phyloP scores from a whole-genome alignment of 176 grass and related monocot species.

The Juncus effusus region DNA sequence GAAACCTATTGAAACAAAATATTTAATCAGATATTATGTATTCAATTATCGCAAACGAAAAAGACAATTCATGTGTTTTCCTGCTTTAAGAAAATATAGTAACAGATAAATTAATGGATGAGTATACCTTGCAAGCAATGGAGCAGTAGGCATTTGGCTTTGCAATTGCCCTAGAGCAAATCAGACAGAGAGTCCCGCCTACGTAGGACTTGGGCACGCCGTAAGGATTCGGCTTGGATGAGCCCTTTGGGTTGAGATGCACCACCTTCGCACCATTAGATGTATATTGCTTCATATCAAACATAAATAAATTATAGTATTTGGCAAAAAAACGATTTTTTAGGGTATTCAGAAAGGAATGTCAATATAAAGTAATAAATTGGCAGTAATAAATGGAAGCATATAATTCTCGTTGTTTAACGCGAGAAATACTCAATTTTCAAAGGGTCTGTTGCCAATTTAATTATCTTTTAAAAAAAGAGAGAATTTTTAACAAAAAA shows the following conservation, averaged over 20 bases:
- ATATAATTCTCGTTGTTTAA: no score
- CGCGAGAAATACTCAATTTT: no score
- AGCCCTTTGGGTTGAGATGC: constrained; percentile 20
- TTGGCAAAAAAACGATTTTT: no score
- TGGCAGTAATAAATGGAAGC: no score
- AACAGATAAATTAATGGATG: neutral
- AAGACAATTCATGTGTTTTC: neutral
- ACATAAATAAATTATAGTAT: neutral
- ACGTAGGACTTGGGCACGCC: neutral
- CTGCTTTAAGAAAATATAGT: no score
- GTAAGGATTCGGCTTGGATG: neutral
- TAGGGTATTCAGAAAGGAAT: no score
- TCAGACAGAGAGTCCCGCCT: neutral
- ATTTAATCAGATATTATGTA: no score
- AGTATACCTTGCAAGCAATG: constrained; percentile 20
- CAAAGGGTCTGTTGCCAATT: no score
- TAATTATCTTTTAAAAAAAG: no score
- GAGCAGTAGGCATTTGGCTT: constrained; percentile 15
- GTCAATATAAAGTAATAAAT: no score
- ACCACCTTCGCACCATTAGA: constrained; percentile 8
- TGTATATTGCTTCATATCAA: constrained; percentile 11
- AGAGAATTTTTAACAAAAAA: no score
- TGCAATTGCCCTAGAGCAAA: constrained; percentile 12
- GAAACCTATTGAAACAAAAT: no score
- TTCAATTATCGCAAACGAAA: neutral